Evolutionary conservation across 129 eudicot species (phyloP), one percentile per base, ranked within the genome.

Genomic region (Artemisia argyi): DNA sequence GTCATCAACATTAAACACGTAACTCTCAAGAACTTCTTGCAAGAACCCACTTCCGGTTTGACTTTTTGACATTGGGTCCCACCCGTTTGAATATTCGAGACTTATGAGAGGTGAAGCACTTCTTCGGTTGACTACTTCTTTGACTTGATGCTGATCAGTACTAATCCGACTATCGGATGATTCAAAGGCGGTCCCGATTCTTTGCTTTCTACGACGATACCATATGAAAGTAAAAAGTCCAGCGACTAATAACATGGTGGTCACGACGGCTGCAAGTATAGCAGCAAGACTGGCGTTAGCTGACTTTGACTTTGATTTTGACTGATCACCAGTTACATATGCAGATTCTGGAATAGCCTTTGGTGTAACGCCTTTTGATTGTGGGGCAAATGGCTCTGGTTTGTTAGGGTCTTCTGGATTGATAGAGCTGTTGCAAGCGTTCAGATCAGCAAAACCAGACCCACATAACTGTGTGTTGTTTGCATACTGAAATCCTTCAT

Each of bases 31-130:
- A 52, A 81, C 79, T 70, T 95, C 99, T 50, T 83, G 93, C 16
- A 89, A 85, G 65, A 88, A 78, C 73, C 83, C 87, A 71, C 67
- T 71, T 16, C 82, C 79, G 0, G 75, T 79, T 57, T 71, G 87
- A 56, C 91, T 74, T 80, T 85, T 85, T 8, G 88, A 89, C 77
- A 95, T 50, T 3, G 97, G 97, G 65, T 95, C 99, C 99, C 99
- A 95, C 35, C 99, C 96, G 17, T 78, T 88, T 13, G 99, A 91
- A 65, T 91, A 95, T 79, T 90, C 99, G 11, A 95, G 88, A 61
- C 87, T 86, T 50, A 85, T 80, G 28, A 95, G 96, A 17, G 99
- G 96, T 16, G 99, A 91, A 0, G 82, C 88, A 57, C 87, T 86
- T 84, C 82, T 90, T 60, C 91, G 85, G 72, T 76, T 77, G 66